Evolutionary conservation across 1,139 yeast species (phyloP).

Genomic region (Wickerhamomyces sp.): DNA sequence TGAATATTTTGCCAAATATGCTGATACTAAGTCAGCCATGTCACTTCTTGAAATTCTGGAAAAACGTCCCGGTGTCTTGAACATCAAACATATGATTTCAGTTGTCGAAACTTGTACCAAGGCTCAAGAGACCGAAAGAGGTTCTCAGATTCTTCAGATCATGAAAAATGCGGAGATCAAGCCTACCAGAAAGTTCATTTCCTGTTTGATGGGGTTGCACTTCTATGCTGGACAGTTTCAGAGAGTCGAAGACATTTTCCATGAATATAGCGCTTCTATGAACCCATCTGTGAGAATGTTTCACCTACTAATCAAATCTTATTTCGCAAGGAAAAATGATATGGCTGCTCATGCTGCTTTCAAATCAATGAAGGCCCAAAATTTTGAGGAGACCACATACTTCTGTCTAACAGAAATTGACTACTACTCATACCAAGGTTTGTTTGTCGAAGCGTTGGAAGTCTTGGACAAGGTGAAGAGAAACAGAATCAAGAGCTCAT

Average conservation of each 20-base stretch:
- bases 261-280: background rate
- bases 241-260: slow-evolving; percentile 9
- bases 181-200: slow-evolving; percentile 10
- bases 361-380: background rate
- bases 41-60: slow-evolving; percentile 57
- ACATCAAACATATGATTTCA: slow-evolving; percentile 53
- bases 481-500: slow-evolving; percentile 2
- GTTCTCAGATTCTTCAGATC: slow-evolving; percentile 5
- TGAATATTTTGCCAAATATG: slow-evolving; percentile 39
- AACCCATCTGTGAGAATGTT: slow-evolving; percentile 7
- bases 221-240: slow-evolving; percentile 7
- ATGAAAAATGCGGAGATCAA: slow-evolving; percentile 11
- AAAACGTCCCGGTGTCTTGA: slow-evolving; percentile 52
- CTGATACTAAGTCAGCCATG: slow-evolving; percentile 58
- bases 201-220: slow-evolving; percentile 12
- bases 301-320: slow-evolving; percentile 12
- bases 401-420: slow-evolving; percentile 10
- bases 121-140: slow-evolving; percentile 11
- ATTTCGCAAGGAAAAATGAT: slow-evolving; percentile 6
- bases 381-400: background rate
- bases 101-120: slow-evolving; percentile 60
- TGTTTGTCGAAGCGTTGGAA: slow-evolving; percentile 29
- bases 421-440: slow-evolving; percentile 13
- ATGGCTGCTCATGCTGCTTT: slow-evolving; percentile 4
- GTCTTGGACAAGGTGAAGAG: slow-evolving; percentile 34